Base-by-base conservation (phyloP, 2,329 filamentous ascomycete genomes). In the Ceratocystis albifundus region DNA sequence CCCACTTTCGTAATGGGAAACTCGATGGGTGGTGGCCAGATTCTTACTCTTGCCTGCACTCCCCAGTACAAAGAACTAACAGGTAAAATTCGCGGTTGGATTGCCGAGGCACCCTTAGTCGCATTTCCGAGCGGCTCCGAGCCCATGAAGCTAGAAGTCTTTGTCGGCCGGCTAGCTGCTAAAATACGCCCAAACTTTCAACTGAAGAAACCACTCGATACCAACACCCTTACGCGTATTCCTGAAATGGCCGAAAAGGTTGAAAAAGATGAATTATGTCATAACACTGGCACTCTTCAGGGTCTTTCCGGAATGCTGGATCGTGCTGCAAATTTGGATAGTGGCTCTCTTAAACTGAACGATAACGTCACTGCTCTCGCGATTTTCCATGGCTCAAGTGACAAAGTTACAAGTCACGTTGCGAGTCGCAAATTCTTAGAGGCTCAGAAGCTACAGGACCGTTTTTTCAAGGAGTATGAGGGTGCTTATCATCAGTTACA, bases 1-100 rank as follows among this genome's bases (percentile, higher is more conserved):
- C 90, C 90, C 0, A 73, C 95, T 17, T 96, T 96, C 76, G 80
- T 96, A 22, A 85, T 94, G 79, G 92, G 92, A 65, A 90, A 96
- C 76, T 91, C 87, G 25, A 96, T 96, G 90, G 92, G 92, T 70
- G 92, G 92, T 68, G 89, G 85, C 28, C 82, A 95, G 75, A 82
- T 86, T 4, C 77, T 96, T 7, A 85, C 83, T 55, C 74, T 87
- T 25, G 80, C 81, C 28, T 80, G 77, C 66, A 77, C 80, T 65
- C 74, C 79, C 0, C 68, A 74, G 66, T 81, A 84, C 73, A 75
- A 76, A 55, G 80, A 83, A 17, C 74, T 89, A 12, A 80, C 84
- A 53, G 74, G 77, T 45, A 78, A 81, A 67, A 81, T 96, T 61
- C 80, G 85, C 59, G 91, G 91, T 25, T 90, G 88, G 79, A 73